These are phyloP conservation scores for Penicillium sp. DNA, from an alignment of 2,329 filamentous ascomycete genomes.

Conservation along the genomic window DNA sequence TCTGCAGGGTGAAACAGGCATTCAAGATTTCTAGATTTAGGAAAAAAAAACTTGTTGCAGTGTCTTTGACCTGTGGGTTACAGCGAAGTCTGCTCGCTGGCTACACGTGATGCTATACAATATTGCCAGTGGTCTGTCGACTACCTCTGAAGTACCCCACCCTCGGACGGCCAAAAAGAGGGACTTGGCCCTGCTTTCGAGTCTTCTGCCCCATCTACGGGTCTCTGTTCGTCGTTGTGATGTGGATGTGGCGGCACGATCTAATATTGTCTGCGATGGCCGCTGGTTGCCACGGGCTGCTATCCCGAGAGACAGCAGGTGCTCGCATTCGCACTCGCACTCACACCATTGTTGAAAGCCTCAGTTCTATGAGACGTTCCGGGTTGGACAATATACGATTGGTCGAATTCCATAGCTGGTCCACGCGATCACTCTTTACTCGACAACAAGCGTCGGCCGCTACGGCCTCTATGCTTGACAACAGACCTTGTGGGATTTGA, in stretches of 20 bases:
- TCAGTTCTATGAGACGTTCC: no score
- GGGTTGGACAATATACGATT: no score
- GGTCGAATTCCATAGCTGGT: no score
- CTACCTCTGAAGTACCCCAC: neutral
- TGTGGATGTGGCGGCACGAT: neutral
- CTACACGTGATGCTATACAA: neutral
- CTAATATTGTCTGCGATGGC: neutral
- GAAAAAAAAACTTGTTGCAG: neutral
- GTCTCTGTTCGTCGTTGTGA: no score
- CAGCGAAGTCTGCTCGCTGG: neutral
- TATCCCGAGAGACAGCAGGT: no score
- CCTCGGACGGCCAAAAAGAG: neutral
- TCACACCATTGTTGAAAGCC: no score
- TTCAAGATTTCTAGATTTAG: constrained; percentile 63
- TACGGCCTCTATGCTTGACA: no score
- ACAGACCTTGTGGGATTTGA: no score
- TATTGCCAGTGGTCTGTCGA: neutral
- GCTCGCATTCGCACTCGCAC: no score
- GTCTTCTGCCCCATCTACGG: neutral
- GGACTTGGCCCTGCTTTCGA: neutral
- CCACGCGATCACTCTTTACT: no score
- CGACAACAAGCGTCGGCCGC: no score
- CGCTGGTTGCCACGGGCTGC: no score
- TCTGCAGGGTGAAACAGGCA: constrained; percentile 61
- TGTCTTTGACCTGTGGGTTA: neutral